Conservation (phyloP, 2,329 filamentous ascomycete genomes). For the Fusarium aywerte region DNA sequence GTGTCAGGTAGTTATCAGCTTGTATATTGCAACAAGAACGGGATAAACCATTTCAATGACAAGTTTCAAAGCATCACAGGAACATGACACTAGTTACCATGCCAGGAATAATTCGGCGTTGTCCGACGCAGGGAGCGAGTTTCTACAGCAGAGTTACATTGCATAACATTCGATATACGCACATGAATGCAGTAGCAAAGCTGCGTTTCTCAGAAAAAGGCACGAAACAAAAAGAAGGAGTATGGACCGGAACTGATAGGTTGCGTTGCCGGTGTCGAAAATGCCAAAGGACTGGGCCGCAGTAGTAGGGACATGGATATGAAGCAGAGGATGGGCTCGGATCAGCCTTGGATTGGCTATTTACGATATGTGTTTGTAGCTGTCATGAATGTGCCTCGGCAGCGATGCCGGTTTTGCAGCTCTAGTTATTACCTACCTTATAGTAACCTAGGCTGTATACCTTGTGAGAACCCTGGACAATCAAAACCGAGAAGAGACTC, state of each 20-base stretch:
- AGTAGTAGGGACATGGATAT: neutral
- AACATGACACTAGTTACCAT: neutral
- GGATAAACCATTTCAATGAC: neutral
- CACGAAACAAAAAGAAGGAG: neutral
- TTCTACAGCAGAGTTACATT: slow-evolving; percentile 1
- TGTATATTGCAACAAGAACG: slow-evolving; percentile 4
- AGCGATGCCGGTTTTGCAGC: slow-evolving; percentile 10
- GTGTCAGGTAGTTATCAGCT: slow-evolving; percentile 14
- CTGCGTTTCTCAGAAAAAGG: neutral
- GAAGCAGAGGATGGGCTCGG: neutral
- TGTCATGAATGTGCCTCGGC: slow-evolving; percentile 21
- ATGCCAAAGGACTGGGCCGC: neutral
- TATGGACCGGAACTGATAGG: slow-evolving; percentile 14
- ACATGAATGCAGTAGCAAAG: neutral
- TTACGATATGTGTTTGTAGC: neutral
- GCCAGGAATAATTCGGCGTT: neutral
- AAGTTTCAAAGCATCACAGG: neutral
- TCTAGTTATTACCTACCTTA: too few species aligned
- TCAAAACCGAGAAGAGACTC: neutral
- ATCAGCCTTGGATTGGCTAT: slow-evolving; percentile 12
- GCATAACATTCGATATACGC: neutral
- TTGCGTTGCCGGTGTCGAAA: slow-evolving; percentile 19
- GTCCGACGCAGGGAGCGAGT: neutral
- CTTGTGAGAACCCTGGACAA: neutral
- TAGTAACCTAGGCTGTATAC: neutral